A percentile compares a stretch with the other conserved stretches of the same genome.
Evolutionary conservation across 2,329 filamentous ascomycete genomes (phyloP).

Genomic region (Teratosphaeria gauchensis): DNA sequence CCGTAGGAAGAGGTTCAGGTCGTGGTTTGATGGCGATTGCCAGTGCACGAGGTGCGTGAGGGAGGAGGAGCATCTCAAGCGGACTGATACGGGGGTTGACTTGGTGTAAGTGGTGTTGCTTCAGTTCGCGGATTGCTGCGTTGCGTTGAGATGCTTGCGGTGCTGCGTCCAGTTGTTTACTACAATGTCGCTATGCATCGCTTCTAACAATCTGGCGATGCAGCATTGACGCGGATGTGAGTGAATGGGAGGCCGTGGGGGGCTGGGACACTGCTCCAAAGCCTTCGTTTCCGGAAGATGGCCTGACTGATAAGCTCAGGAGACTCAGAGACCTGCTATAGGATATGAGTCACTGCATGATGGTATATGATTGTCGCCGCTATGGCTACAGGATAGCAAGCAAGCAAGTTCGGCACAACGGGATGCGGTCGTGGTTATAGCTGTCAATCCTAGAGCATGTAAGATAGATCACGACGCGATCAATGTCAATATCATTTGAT

Average conservation of each 20-base stretch:
- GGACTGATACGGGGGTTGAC: background rate
- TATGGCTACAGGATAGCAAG: background rate
- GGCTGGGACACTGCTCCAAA: slow-evolving; percentile 10
- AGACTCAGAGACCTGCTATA: background rate
- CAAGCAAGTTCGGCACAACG: background rate
- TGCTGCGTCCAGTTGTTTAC: background rate
- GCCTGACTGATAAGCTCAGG: background rate
- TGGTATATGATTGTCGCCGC: background rate
- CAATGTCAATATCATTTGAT: background rate
- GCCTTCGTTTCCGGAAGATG: slow-evolving; percentile 12
- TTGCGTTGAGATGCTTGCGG: background rate
- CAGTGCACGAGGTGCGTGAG: slow-evolving; percentile 17
- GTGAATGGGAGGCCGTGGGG: background rate
- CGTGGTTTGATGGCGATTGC: slow-evolving; percentile 21
- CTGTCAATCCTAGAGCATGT: background rate
- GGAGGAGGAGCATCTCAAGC: slow-evolving; percentile 10
- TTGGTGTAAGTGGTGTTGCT: background rate
- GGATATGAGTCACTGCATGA: background rate
- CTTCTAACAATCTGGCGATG: background rate
- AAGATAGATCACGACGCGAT: background rate
- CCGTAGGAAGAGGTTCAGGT: slow-evolving; percentile 11
- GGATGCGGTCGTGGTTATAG: background rate
- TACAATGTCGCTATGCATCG: background rate
- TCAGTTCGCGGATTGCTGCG: background rate
- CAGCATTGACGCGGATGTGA: background rate